Percentiles rank a stretch among this genome's conserved stretches.
Evolutionary conservation across 2,329 filamentous ascomycete species (phyloP).

Genomic region (Nannizziopsis barbatae): DNA sequence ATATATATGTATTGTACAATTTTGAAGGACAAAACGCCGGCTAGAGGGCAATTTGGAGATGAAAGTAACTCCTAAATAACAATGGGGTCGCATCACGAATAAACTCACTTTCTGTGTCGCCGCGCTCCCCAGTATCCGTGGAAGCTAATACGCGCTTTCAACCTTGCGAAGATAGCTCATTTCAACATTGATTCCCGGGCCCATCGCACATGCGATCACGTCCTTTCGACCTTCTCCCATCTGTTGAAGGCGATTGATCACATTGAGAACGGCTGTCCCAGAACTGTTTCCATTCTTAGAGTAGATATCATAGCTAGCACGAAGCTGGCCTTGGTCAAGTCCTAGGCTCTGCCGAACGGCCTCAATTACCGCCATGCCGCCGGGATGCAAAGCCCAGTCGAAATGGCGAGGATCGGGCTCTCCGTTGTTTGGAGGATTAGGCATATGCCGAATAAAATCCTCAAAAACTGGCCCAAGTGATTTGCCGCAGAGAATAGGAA

Average conservation of each 20-base stretch:
- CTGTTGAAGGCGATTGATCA: background rate
- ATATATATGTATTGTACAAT: no score
- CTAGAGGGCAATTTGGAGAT: no score
- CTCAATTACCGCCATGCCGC: constrained; percentile 1
- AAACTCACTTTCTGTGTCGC: background rate
- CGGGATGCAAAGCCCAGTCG: constrained; percentile 7
- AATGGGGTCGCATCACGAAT: background rate
- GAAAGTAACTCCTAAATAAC: background rate
- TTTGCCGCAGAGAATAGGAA: background rate
- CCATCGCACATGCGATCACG: constrained; percentile 5
- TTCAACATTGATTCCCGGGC: constrained; percentile 6
- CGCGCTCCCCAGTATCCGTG: background rate
- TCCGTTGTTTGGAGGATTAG: background rate
- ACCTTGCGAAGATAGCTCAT: constrained; percentile 5
- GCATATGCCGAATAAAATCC: constrained; percentile 1
- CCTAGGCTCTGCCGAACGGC: constrained; percentile 1
- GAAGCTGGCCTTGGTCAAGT: constrained; percentile 1
- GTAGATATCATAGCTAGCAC: constrained; percentile 7
- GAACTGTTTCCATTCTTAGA: constrained; percentile 6
- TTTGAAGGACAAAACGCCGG: no score
- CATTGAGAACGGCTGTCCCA: constrained; percentile 1
- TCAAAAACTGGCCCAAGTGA: constrained; percentile 3
- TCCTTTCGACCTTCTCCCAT: constrained; percentile 4
- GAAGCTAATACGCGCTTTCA: background rate
- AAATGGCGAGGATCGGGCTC: constrained; percentile 3